Base-by-base conservation (phyloP, 1,284 basidiomycete genomes). In the Bondarzewia mesenterica region DNA sequence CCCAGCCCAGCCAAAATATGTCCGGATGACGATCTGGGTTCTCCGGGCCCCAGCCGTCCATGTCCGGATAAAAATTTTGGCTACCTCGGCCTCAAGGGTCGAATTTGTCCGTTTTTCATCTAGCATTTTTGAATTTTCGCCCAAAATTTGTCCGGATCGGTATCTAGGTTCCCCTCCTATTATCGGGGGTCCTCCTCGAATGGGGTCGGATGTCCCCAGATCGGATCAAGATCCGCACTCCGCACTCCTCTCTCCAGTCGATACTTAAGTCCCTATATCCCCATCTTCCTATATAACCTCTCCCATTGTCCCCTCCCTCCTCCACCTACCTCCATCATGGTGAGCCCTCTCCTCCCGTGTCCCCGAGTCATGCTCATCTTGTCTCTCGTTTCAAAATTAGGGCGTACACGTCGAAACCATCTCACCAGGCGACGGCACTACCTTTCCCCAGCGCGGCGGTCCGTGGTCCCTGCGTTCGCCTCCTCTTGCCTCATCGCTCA, bases 191-290 rank as follows among this genome's bases (percentile, higher is more conserved):
- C 27, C 44, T 32, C 12, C 21, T 40, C 25, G 14, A 40, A 43
- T 54, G 44, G 29, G 35, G 26, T 36, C 40, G 29, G 46, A 47
- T 54, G 47, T 36, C 40, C 42, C 32, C 29, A 68, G 64, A 65
- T 66, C 76, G 74, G 78, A 83, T 83, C 82, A 77, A 81, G 82
- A 82, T 84, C 82, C 77, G 77, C 69, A 73, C 71, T 74, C 74
- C 73, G 76, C 74, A 67, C 16, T 63, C 63, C 64, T 64, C n/a
- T n/a, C n/a, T n/a, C n/a, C n/a, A n/a, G 54, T 22, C 60, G 53
- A 64, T 61, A 60, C 59, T 78, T 79, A 78, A 78, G 71, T 69
- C 58, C 50, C 55, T 59, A 58, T 48, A 35, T 49, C 42, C 37
- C 50, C 55, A 53, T 53, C 58, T 62, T 60, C 56, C 63, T 60